Base-by-base conservation (phyloP, 768 basidiomycete species). In the Suillus tomentosus region DNA sequence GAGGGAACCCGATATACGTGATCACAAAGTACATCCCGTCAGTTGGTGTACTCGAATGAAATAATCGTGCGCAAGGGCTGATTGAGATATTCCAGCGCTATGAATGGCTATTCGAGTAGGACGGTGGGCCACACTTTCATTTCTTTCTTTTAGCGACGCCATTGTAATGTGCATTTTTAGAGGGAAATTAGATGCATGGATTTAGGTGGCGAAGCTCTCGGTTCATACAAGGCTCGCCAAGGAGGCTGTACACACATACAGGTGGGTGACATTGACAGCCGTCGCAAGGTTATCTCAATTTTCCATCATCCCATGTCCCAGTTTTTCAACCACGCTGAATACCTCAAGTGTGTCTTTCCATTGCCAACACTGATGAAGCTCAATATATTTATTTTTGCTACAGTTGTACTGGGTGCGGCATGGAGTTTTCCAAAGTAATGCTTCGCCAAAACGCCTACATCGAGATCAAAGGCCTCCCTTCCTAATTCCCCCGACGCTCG, bases 171-270 rank as follows among this genome's bases (percentile, higher is more conserved):
- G 54, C 48, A 53, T 58, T 24, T 60, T 14, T 67, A 79, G 78
- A 74, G 78, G 67, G 79, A 80, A 68, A 80, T 80, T 54, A 73
- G 80, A 60, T 80, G 79, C 61, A 80, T 80, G 80, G 79, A 80
- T 69, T 68, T 80, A 45, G 79, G 77, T 15, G 71, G 61, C n/a
- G 78, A 79, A 55, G 78, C 78, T 13, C 70, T 79, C 1, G 78
- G 79, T 62, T 69, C 78, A 53, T 80, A 79, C 74, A 80, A 79
- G 63, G 77, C 77, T 62, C 73, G 66, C 54, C 79, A 78, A 62
- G 78, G 69, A 3, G 79, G 79, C 13, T 79, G 78, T 65, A 79
- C 78, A 4, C 79, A 79, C 54, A 79, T 80, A 71, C 78, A 79
- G 70, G 78, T 78, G 66, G 65, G 78, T 64, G 43, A 19, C 9